phyloP scores from a whole-genome alignment of 2,329 filamentous ascomycete species.

The Exophiala sp. region DNA sequence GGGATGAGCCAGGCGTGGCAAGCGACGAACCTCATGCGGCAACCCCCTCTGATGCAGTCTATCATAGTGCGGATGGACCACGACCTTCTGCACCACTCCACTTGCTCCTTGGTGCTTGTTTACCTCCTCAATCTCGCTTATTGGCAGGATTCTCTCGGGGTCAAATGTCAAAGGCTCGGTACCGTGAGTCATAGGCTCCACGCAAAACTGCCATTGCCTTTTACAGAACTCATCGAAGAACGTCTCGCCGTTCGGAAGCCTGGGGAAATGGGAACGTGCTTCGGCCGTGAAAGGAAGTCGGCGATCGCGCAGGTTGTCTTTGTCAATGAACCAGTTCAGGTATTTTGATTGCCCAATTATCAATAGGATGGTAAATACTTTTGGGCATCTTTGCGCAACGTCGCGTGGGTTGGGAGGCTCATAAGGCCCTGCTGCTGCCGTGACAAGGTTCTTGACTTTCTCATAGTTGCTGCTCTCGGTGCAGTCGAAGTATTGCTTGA shows the following conservation, averaged over 20 bases:
- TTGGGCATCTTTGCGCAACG: slow-evolving; percentile 6
- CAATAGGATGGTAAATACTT: slow-evolving; percentile 24
- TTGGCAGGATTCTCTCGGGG: slow-evolving; percentile 29
- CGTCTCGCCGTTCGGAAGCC: slow-evolving; percentile 6
- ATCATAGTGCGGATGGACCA: slow-evolving; percentile 30
- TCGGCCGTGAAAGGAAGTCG: slow-evolving; percentile 27
- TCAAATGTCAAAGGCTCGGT: slow-evolving; percentile 27
- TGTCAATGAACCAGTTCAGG: slow-evolving; percentile 17
- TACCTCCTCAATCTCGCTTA: slow-evolving; percentile 21
- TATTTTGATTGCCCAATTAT: slow-evolving; percentile 13
- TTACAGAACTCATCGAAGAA: slow-evolving; percentile 31
- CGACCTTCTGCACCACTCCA: slow-evolving; percentile 26
- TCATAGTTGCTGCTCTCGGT: no score
- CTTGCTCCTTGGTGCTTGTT: slow-evolving; percentile 18
- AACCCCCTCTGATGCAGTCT: slow-evolving; percentile 10
- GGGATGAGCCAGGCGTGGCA: neutral
- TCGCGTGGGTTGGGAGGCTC: no score
- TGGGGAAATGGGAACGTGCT: slow-evolving; percentile 16
- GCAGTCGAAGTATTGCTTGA: no score
- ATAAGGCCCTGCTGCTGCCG: no score
- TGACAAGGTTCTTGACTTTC: no score
- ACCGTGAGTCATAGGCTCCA: slow-evolving; percentile 23
- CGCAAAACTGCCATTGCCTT: slow-evolving; percentile 31
- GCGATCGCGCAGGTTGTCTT: slow-evolving; percentile 19
- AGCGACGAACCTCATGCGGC: neutral